Evolutionary conservation across 2,329 filamentous ascomycete genomes (phyloP).

Genomic region (Sclerotinia glacialis): DNA sequence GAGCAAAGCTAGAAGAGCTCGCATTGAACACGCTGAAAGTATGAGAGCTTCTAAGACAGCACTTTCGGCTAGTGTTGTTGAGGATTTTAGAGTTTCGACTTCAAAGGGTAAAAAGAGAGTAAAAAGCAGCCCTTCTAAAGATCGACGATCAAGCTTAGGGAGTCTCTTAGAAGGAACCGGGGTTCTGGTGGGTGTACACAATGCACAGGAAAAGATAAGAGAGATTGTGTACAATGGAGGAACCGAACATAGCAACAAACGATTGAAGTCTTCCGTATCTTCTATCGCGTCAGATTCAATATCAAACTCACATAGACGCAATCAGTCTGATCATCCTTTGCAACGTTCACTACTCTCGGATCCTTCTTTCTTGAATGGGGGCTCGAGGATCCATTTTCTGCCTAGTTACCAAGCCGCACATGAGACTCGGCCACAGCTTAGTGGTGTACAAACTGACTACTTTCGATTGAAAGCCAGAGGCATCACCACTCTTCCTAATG

Average conservation of each 20-base stretch:
- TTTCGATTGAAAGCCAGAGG: constrained; percentile 41
- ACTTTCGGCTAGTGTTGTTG: constrained; percentile 34
- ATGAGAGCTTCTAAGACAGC: constrained; percentile 31
- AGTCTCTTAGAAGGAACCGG: constrained; percentile 34
- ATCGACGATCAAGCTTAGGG: constrained; percentile 31
- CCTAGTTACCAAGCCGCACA: constrained; percentile 29
- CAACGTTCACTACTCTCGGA: constrained; percentile 37
- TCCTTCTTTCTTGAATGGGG: constrained; percentile 36
- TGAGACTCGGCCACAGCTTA: constrained; percentile 33
- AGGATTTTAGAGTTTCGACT: constrained; percentile 37
- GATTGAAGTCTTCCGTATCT: constrained; percentile 28
- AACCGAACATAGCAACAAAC: constrained; percentile 24
- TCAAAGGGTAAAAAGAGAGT: constrained; percentile 16
- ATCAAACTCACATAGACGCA: constrained; percentile 29
- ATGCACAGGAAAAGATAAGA: constrained; percentile 27
- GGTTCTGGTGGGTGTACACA: constrained; percentile 33
- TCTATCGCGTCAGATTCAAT: constrained; percentile 25
- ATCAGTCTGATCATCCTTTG: constrained; percentile 31
- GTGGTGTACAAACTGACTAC: constrained; percentile 40
- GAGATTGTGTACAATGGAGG: constrained; percentile 27
- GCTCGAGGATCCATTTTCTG: constrained; percentile 37
- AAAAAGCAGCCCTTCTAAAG: neutral
- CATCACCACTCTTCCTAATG: constrained; percentile 37
- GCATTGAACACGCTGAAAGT: constrained; percentile 36
- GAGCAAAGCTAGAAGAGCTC: constrained; percentile 34